A percentile compares a stretch with the other conserved stretches of the same genome.
Conservation (phyloP, 257 asterid species). For the Solanum chilense region DNA sequence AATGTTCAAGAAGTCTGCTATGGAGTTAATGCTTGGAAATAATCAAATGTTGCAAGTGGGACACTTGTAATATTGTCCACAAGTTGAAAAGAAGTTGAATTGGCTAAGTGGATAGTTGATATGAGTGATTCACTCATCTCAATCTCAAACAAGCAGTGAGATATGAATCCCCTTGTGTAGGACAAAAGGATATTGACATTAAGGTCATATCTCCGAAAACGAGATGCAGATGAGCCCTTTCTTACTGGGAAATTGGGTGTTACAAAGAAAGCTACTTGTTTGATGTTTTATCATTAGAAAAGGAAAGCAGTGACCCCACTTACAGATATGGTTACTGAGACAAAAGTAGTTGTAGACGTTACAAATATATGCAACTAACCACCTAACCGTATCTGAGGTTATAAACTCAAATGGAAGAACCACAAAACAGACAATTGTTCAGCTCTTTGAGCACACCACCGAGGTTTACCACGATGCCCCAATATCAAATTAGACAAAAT, state of each 20-base stretch:
- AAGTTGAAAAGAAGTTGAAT: background rate
- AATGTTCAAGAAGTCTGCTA: background rate
- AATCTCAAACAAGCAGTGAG: background rate
- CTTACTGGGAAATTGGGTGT: background rate
- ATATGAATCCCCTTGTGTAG: background rate
- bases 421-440: background rate
- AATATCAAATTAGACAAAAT: background rate
- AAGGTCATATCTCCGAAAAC: background rate
- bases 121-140: background rate
- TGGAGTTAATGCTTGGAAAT: background rate
- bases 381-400: background rate
- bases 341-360: background rate
- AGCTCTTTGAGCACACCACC: background rate
- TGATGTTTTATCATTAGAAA: background rate
- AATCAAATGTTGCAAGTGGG: background rate
- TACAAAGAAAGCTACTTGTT: background rate
- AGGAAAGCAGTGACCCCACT: background rate
- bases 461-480: background rate
- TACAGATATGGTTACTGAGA: background rate
- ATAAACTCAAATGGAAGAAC: background rate
- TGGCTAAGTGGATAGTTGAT: background rate
- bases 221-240: background rate
- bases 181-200: background rate
- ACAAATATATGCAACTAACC: background rate
- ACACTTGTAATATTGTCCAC: background rate